Evolutionary conservation across 305 asterid genomes (phyloP), one percentile per base, ranked within the genome.

Genomic region (Fraxinus latifolia): DNA sequence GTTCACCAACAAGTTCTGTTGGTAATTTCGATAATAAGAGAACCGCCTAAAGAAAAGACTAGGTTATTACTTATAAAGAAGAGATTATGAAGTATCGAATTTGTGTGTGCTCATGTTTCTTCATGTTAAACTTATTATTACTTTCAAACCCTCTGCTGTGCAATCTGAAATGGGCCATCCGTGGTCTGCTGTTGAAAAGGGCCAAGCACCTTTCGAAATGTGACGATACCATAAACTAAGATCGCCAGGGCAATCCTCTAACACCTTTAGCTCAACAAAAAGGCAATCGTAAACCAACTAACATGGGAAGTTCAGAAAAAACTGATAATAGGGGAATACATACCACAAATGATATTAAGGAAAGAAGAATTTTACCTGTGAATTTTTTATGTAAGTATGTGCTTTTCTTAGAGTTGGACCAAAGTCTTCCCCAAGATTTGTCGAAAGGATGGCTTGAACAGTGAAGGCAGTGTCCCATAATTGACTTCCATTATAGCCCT

Each of bases 91-190:
- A 15, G 36, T 25, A 77, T 25, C 25, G 82, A 83, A 21, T 77
- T 19, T 77, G 44, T 79, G 36, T 12, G n/a, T 17, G 47, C 11
- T 12, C 42, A 1, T 77, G 14, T 17, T 76, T 33, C 76, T 75
- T 77, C 71, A 71, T 36, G n/a, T 70, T 81, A 75, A 86, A 83
- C 55, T 33, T 68, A 47, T 79, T 85, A 65, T 74, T 78, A 90
- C 99, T 84, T 93, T 93, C 80, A 92, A 89, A 82, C 98, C 98
- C 90, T 95, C 99, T 25, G 99, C 97, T 37, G 99, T 91, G 87
- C 98, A 93, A 89, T 95, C 98, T 58, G 99, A 96, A 83, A 96
- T 92, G 76, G 96, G 96, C 98, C 99, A 96, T 73, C 98, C 98
- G 73, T 96, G 96, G 83, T 96, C 99, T 79, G 93, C 97, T 12